A percentile compares a stretch with the other conserved stretches of the same genome.
Conservation (phyloP, 176 grass and related monocot species). For the Oryza coarctata region DNA sequence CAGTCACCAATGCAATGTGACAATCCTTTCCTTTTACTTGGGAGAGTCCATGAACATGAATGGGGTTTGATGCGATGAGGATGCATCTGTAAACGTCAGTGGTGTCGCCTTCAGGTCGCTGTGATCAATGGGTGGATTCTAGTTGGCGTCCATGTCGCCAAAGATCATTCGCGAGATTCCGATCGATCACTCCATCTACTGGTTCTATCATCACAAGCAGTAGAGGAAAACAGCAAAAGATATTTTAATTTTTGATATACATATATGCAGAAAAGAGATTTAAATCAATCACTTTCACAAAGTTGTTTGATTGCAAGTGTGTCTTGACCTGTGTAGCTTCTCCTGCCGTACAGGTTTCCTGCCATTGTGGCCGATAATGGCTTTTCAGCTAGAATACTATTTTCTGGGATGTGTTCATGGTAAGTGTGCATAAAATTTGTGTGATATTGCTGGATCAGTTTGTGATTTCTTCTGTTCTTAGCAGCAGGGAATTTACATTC, state of each 20-base stretch:
- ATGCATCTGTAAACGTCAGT: background rate
- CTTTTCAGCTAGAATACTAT: background rate
- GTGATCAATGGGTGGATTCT: conserved; percentile 3
- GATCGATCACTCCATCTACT: background rate
- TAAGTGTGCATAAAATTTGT: background rate
- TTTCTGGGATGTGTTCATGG: background rate
- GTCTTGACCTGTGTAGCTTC: background rate
- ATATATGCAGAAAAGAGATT: background rate
- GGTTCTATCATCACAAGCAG: background rate
- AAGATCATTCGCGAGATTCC: conserved; percentile 17
- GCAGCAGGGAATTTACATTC: background rate
- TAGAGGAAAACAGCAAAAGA: background rate
- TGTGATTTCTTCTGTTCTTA: background rate
- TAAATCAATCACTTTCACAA: background rate
- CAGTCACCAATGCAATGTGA: background rate
- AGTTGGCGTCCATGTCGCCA: conserved; percentile 8
- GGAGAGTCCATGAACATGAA: background rate
- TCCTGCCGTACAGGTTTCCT: conserved; percentile 13
- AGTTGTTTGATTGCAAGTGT: background rate
- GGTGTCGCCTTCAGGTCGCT: conserved; percentile 1
- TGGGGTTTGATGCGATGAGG: background rate
- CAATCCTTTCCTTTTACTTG: background rate
- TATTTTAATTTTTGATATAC: background rate
- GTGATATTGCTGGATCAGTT: background rate
- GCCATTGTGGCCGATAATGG: background rate